These are phyloP conservation scores for Albizia julibrissin DNA, from an alignment of 306 rosid species.

Conservation along the genomic window DNA sequence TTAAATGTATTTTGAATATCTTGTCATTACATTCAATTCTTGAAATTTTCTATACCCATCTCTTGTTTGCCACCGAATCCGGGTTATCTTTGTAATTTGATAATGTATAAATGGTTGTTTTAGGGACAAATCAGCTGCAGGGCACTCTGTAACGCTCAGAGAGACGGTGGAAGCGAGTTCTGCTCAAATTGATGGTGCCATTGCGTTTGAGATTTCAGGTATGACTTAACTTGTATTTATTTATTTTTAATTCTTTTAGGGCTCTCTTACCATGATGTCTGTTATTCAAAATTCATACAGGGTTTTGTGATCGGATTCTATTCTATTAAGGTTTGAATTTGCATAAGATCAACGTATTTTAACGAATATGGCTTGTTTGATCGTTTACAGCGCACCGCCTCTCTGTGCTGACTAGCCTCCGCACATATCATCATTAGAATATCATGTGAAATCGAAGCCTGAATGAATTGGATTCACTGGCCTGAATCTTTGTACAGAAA, in stretches of 20 bases:
- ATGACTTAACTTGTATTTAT: neutral
- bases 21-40: neutral
- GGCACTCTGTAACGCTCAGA: conserved; percentile 77
- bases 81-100: conserved; percentile 35
- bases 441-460: neutral
- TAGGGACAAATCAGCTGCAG: conserved; percentile 91
- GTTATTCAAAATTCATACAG: neutral
- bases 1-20: neutral
- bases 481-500: neutral
- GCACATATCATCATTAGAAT: neutral
- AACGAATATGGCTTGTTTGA: neutral
- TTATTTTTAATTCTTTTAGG: neutral
- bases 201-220: conserved; percentile 69
- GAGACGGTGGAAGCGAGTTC: conserved; percentile 84
- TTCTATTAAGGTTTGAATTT: conserved; percentile 1
- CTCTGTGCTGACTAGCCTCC: conserved; percentile 1
- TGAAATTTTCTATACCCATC: neutral
- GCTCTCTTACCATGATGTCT: neutral
- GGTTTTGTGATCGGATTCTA: neutral
- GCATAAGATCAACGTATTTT: neutral
- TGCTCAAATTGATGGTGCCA: conserved; percentile 68
- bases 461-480: neutral
- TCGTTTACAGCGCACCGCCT: neutral
- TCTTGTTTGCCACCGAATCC: conserved; percentile 23
- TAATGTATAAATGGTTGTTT: conserved; percentile 43